Conservation (phyloP, 1,284 basidiomycete genomes). For the Ceratobasidium sp. region DNA sequence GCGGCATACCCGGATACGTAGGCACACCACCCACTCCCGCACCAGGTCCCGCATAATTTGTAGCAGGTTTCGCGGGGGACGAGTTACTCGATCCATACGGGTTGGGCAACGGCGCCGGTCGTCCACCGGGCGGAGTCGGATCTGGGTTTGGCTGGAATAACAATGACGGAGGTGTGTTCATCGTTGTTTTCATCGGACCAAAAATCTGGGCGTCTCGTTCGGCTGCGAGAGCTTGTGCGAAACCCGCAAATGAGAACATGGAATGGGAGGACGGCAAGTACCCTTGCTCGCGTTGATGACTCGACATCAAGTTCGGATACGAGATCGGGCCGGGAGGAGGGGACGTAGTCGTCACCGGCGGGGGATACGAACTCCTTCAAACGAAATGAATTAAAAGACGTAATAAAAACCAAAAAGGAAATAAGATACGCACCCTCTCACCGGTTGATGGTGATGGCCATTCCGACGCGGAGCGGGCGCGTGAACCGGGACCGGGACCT, state of each 20-base stretch:
- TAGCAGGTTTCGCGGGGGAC: constrained; percentile 47
- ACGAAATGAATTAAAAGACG: neutral
- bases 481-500: constrained; percentile 17
- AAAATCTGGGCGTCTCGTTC: constrained; percentile 51
- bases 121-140: constrained; percentile 50
- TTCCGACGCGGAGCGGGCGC: constrained; percentile 26
- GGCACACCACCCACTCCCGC: neutral
- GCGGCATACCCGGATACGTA: constrained; percentile 21
- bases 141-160: constrained; percentile 52
- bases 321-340: constrained; percentile 34
- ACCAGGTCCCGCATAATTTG: constrained; percentile 1
- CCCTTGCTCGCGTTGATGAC: constrained; percentile 77
- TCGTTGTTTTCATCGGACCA: constrained; percentile 51
- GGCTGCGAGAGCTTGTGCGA: constrained; percentile 27
- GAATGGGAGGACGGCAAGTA: constrained; percentile 72
- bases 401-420: neutral
- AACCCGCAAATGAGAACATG: constrained; percentile 61
- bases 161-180: constrained; percentile 51
- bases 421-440: constrained; percentile 31
- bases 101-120: constrained; percentile 51
- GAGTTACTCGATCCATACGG: constrained; percentile 51
- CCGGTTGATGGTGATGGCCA: constrained; percentile 5
- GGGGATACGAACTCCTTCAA: constrained; percentile 38
- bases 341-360: constrained; percentile 40
- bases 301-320: constrained; percentile 67